These are phyloP conservation scores for Fusarium ramigenum DNA, from an alignment of 2,329 filamentous ascomycete genomes.

Conservation along the genomic window DNA sequence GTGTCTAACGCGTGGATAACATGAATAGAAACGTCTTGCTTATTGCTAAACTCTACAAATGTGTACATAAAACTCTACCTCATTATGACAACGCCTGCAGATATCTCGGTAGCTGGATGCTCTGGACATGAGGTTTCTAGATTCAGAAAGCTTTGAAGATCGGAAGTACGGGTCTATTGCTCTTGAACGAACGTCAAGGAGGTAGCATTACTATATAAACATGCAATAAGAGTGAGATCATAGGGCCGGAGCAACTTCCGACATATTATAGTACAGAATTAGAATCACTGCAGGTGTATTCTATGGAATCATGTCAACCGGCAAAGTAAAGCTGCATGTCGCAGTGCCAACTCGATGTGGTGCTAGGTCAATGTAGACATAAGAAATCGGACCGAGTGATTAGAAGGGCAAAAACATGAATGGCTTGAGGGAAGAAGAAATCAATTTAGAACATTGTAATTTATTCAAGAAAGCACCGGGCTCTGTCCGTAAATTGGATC, in stretches of 20 bases:
- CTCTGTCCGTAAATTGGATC: not conserved
- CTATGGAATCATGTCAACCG: not conserved
- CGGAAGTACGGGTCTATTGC: not conserved
- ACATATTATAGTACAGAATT: not conserved
- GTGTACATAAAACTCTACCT: not conserved
- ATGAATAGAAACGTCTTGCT: not conserved
- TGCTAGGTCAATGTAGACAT: not conserved
- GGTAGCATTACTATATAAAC: not conserved
- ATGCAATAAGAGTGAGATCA: not conserved
- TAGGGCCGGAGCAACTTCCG: not conserved
- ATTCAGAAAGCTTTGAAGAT: not conserved
- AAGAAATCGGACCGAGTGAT: not conserved
- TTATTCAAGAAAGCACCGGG: not conserved
- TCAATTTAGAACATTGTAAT: not conserved
- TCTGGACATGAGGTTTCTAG: not conserved
- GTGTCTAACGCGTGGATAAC: too few relatives aligned
- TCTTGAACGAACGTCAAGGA: not conserved
- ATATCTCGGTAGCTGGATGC: not conserved
- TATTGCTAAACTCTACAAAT: not conserved
- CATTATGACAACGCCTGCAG: too few relatives aligned
- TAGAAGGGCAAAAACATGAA: accelerated
- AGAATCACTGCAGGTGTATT: not conserved
- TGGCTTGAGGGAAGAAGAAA: not conserved
- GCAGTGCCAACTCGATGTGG: not conserved
- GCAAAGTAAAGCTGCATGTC: not conserved